Evolutionary conservation across 805 yeast genomes (phyloP).

Genomic region (Nakazawaea populi): DNA sequence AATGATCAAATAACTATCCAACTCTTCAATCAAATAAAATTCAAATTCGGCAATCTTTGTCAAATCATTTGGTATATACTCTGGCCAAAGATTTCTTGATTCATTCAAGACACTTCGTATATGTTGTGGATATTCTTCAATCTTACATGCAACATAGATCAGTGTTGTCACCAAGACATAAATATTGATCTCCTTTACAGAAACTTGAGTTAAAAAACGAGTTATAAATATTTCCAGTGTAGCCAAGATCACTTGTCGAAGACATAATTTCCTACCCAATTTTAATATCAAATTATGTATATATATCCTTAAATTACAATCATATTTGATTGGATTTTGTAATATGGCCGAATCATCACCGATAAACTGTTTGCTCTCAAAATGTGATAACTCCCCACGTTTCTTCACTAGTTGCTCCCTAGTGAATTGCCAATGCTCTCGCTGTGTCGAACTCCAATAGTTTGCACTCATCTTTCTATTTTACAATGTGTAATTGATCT

Average conservation of each 20-base stretch:
- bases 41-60: slow-evolving; percentile 94
- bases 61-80: slow-evolving; percentile 84
- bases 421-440: slow-evolving; percentile 76
- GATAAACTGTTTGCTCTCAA: slow-evolving; percentile 17
- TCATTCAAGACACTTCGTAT: slow-evolving; percentile 78
- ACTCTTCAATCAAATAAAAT: slow-evolving; percentile 85
- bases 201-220: slow-evolving; percentile 69
- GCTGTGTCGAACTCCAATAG: slow-evolving; percentile 83
- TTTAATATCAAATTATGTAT: slow-evolving; percentile 70
- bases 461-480: slow-evolving; percentile 60
- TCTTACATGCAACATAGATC: slow-evolving; percentile 84
- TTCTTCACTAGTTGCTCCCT: slow-evolving; percentile 44
- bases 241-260: slow-evolving; percentile 79
- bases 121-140: slow-evolving; percentile 94
- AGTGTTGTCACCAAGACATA: slow-evolving; percentile 80
- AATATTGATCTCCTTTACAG: slow-evolving; percentile 75
- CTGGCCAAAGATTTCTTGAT: slow-evolving; percentile 91
- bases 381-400: slow-evolving; percentile 13
- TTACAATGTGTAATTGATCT: too few relatives aligned
- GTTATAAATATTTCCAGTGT: slow-evolving; percentile 83
- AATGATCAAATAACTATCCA: slow-evolving; percentile 63
- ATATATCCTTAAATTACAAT: slow-evolving; percentile 66
- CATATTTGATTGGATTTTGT: slow-evolving; percentile 37
- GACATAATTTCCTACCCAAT: slow-evolving; percentile 70
- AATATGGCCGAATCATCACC: slow-evolving; percentile 5